Percentiles rank a stretch among this genome's conserved stretches.
These are phyloP conservation scores for Aspergillus clavatus DNA, from an alignment of 2,329 filamentous ascomycete genomes.

Conservation along the genomic window DNA sequence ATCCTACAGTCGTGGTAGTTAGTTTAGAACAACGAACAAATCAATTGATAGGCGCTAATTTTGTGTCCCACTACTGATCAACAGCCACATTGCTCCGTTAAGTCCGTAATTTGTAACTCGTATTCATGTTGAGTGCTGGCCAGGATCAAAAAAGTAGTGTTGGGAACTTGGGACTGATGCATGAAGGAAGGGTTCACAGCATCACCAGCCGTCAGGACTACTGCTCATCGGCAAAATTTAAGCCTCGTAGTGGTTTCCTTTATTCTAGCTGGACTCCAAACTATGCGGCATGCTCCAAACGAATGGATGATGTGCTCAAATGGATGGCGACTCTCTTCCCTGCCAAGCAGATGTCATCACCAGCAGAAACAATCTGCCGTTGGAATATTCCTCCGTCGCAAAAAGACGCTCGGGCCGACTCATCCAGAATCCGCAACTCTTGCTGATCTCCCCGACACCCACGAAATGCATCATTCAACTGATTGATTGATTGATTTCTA, in stretches of 20 bases:
- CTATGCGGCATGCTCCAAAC: too few relatives aligned
- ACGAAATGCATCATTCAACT: conserved; percentile 4
- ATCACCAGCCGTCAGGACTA: too few relatives aligned
- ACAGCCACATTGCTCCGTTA: not conserved
- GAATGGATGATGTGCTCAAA: too few relatives aligned
- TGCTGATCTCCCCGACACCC: too few relatives aligned
- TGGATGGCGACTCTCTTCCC: too few relatives aligned
- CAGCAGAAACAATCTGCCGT: conserved; percentile 12
- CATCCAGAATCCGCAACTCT: not conserved
- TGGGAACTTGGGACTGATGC: too few relatives aligned
- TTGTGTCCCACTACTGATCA: not conserved
- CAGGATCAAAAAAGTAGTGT: not conserved
- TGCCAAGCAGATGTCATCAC: conserved; percentile 2
- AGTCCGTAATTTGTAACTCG: too few relatives aligned
- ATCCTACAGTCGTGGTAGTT: not conserved
- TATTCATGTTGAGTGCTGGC: too few relatives aligned
- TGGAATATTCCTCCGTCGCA: conserved; percentile 15
- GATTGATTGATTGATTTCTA: conserved; percentile 8
- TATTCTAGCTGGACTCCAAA: too few relatives aligned
- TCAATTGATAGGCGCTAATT: not conserved
- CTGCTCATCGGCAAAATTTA: too few relatives aligned
- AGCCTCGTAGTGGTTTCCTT: too few relatives aligned
- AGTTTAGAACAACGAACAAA: not conserved
- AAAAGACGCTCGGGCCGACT: conserved; percentile 16
- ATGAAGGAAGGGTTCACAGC: too few relatives aligned